These are phyloP conservation scores for Cladosporium phlei DNA, from an alignment of 2,329 filamentous ascomycete genomes.

Conservation along the genomic window DNA sequence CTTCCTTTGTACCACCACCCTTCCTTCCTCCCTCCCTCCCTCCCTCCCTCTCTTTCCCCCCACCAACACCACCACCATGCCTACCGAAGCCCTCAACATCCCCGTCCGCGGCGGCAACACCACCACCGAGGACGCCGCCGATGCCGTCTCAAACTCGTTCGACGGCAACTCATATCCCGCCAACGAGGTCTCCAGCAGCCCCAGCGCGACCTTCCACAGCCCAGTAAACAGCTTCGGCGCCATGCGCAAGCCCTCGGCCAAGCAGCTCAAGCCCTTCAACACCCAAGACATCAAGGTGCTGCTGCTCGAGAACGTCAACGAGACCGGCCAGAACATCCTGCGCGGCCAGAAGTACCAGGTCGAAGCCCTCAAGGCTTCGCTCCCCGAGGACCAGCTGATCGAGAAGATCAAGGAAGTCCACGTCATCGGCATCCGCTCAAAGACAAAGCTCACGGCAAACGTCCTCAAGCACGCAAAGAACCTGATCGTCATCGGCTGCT, in stretches of 20 bases:
- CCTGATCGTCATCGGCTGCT: conserved; percentile 91
- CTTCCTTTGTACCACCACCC: too few relatives aligned
- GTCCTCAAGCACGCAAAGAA: conserved; percentile 88
- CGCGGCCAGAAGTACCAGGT: conserved; percentile 89
- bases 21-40: too few relatives aligned
- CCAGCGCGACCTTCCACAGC: conserved; percentile 69
- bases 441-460: conserved; percentile 85
- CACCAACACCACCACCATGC: conserved; percentile 23
- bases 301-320: conserved; percentile 91
- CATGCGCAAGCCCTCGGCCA: conserved; percentile 46
- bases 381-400: conserved; percentile 89
- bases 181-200: conserved; percentile 68
- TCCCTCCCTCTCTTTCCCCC: not conserved
- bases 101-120: conserved; percentile 27
- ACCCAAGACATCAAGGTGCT: conserved; percentile 95
- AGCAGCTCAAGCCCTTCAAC: conserved; percentile 90
- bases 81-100: conserved; percentile 31
- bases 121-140: conserved; percentile 12
- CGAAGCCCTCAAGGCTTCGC: conserved; percentile 79
- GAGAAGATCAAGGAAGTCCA: conserved; percentile 98
- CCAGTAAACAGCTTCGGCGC: conserved; percentile 52
- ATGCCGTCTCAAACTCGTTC: conserved; percentile 35
- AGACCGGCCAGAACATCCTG: conserved; percentile 80
- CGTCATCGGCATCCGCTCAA: conserved; percentile 95
- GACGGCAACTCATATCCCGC: conserved; percentile 30